Evolutionary conservation across 2,329 filamentous ascomycete species (phyloP).

Genomic region (Cyphellophora europaea): DNA sequence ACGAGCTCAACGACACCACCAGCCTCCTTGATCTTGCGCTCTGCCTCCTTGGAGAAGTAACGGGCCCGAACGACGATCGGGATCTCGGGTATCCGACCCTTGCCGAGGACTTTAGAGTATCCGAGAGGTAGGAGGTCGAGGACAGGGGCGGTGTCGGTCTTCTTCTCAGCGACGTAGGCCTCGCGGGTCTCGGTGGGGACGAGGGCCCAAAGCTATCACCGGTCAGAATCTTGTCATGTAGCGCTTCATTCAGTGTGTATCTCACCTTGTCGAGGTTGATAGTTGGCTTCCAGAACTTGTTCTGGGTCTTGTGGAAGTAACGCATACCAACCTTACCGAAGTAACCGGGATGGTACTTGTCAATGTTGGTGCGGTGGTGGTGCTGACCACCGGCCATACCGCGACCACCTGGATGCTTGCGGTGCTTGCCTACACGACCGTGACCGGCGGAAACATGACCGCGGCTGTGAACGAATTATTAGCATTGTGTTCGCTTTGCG

Average conservation of each 20-base stretch:
- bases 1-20: conserved; percentile 94
- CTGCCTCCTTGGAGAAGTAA: conserved; percentile 91
- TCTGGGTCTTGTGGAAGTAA: conserved; percentile 92
- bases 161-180: conserved; percentile 71
- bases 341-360: conserved; percentile 76
- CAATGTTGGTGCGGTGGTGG: conserved; percentile 89
- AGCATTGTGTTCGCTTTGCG: not conserved
- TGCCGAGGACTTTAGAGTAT: conserved; percentile 98
- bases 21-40: conserved; percentile 98
- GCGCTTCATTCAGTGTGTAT: conserved; percentile 12
- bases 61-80: conserved; percentile 90
- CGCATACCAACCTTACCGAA: conserved; percentile 88
- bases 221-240: not conserved
- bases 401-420: conserved; percentile 75
- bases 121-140: conserved; percentile 95
- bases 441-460: conserved; percentile 98
- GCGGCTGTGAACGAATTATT: conserved; percentile 49
- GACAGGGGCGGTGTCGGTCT: conserved; percentile 89
- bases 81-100: conserved; percentile 88
- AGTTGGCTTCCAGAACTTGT: conserved; percentile 96
- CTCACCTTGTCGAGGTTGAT: conserved; percentile 98
- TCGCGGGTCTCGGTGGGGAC: conserved; percentile 89
- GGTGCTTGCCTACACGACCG: conserved; percentile 97
- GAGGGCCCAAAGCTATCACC: conserved; percentile 80
- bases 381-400: conserved; percentile 98